A percentile compares a stretch with the other conserved stretches of the same genome.
phyloP scores from a whole-genome alignment of 2,329 filamentous ascomycete genomes.

The Cladosporium velox region DNA sequence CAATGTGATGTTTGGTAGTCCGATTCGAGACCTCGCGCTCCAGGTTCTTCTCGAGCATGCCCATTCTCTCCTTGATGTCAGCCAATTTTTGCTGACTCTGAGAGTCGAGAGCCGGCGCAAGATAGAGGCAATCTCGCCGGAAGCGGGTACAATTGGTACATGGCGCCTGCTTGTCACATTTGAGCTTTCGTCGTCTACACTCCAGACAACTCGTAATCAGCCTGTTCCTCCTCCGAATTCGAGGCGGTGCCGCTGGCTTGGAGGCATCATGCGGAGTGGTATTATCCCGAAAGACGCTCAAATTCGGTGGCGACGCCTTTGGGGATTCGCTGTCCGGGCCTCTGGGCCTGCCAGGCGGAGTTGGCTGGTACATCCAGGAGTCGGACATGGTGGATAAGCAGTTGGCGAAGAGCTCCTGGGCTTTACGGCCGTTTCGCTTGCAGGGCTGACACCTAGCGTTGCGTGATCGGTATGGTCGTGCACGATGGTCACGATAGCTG shows the following conservation, averaged over 20 bases:
- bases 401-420: neutral
- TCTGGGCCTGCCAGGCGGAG: neutral
- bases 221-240: constrained; percentile 35
- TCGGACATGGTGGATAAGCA: constrained; percentile 21
- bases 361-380: constrained; percentile 25
- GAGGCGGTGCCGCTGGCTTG: constrained; percentile 23
- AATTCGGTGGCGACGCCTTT: constrained; percentile 16
- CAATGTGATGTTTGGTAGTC: constrained; percentile 28
- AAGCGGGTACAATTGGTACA: constrained; percentile 66
- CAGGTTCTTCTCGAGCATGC: constrained; percentile 67
- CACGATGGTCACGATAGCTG: constrained; percentile 2
- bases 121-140: constrained; percentile 60
- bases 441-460: constrained; percentile 17
- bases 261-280: constrained; percentile 24
- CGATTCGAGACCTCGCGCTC: constrained; percentile 66
- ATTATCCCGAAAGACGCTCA: constrained; percentile 23
- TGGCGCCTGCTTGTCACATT: constrained; percentile 73
- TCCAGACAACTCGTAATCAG: constrained; percentile 70
- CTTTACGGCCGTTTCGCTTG: constrained; percentile 21
- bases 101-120: constrained; percentile 68
- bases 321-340: constrained; percentile 12
- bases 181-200: constrained; percentile 74
- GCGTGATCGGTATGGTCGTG: constrained; percentile 11
- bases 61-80: constrained; percentile 78
- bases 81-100: constrained; percentile 69